A percentile compares a stretch with the other conserved stretches of the same genome.
Conservation (phyloP, 2,329 filamentous ascomycete genomes). For the Penicillium sp. region DNA sequence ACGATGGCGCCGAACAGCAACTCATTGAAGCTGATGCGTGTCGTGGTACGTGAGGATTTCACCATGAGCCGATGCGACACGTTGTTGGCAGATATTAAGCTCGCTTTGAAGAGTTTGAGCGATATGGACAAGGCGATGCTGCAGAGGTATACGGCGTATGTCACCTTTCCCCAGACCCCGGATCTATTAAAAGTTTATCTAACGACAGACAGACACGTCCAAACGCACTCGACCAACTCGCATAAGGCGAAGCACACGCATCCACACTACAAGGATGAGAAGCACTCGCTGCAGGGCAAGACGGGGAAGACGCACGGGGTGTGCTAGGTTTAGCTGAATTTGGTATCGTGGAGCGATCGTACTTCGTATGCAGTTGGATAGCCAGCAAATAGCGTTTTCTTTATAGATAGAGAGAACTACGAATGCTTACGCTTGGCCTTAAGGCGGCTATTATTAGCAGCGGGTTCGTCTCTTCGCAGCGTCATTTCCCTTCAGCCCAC, state of each 20-base stretch:
- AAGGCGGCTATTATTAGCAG: slow-evolving; percentile 14
- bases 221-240: slow-evolving; percentile 59
- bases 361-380: slow-evolving; percentile 2
- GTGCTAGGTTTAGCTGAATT: slow-evolving; percentile 66
- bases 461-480: background rate
- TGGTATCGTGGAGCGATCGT: background rate
- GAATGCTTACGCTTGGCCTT: background rate
- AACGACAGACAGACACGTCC: slow-evolving; percentile 51
- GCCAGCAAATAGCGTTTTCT: background rate
- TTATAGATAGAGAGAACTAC: background rate
- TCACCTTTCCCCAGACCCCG: slow-evolving; percentile 14
- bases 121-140: slow-evolving; percentile 75
- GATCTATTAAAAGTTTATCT: background rate
- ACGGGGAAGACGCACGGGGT: slow-evolving; percentile 87
- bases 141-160: slow-evolving; percentile 69
- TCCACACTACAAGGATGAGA: slow-evolving; percentile 68
- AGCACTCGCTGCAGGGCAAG: slow-evolving; percentile 88
- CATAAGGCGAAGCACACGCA: slow-evolving; percentile 59
- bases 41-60: slow-evolving; percentile 94
- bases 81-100: slow-evolving; percentile 77
- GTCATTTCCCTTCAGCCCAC: slow-evolving; percentile 8
- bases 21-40: slow-evolving; percentile 84
- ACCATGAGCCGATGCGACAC: slow-evolving; percentile 79
- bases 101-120: slow-evolving; percentile 73
- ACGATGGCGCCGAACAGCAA: slow-evolving; percentile 92